Evolutionary conservation across 768 basidiomycete genomes (phyloP).

Genomic region (Punctularia strigosozonata): DNA sequence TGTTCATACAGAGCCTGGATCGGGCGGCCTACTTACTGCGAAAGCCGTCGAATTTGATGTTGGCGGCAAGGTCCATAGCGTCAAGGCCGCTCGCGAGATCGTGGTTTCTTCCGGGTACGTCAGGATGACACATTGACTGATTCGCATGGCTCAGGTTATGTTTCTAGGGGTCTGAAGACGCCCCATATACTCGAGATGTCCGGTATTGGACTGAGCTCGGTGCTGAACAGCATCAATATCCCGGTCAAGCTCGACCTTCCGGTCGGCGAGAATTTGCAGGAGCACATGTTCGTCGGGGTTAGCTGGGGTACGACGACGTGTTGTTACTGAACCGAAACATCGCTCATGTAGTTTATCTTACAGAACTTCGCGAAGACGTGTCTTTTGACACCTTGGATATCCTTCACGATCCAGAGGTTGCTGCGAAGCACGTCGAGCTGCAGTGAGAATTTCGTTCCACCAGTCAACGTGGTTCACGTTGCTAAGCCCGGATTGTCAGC

Average conservation of each 20-base stretch:
- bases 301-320: conserved; percentile 2
- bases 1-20: background rate
- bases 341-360: background rate
- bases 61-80: background rate
- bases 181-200: conserved; percentile 30
- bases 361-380: background rate
- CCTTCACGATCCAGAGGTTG: conserved; percentile 4
- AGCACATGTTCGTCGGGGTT: conserved; percentile 3
- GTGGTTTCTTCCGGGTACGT: background rate
- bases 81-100: background rate
- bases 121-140: background rate
- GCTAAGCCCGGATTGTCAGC: background rate
- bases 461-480: background rate
- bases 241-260: conserved; percentile 22
- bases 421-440: conserved; percentile 6
- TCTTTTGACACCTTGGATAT: conserved; percentile 6
- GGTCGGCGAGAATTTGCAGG: conserved; percentile 18
- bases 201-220: conserved; percentile 24
- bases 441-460: conserved; percentile 2
- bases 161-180: conserved; percentile 17
- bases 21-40: background rate
- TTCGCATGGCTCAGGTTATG: background rate
- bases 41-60: background rate
- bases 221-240: conserved; percentile 20
- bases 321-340: background rate